Base-by-base conservation (phyloP, 331 rosid genomes). In the Acacia pycnantha region DNA sequence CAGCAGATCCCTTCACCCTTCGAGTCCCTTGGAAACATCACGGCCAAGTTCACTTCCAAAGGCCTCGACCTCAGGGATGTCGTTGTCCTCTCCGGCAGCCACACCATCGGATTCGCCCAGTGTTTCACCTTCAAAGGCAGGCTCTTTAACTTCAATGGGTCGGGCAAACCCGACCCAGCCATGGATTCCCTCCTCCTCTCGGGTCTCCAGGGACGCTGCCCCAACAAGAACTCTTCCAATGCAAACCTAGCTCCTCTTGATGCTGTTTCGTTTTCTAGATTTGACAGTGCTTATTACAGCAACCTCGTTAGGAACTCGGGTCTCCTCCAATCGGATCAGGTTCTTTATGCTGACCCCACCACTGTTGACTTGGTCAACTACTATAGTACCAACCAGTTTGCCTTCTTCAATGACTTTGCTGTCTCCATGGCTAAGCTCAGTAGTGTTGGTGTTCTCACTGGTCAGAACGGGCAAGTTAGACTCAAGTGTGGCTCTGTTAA, bases 41-140 rank as follows among this genome's bases (percentile, higher is more conserved):
- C 83, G 14, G 88, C 88, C 12, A 93, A 93, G 82, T 93, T 93
- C 82, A 72, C 86, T 46, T 79, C 92, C 13, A 93, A 93, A 85
- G 94, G 97, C 43, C 94, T 91, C 31, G 86, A 91, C 65, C 24
- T 90, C 61, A 90, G 67, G 76, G 97, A 91, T 75, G 91, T 88
- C 72, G 93, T 89, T 19, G 90, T 77, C 72, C 97, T 93, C 78
- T 93, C 97, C 84, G 97, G 96, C 50, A 91, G 65, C 44, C 97
- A 93, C 77, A 91, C 97, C 19, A 83, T 93, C 73, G 97, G 97
- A 1, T 90, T 82, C 69, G 93, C 97, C 4, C 93, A 86, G 21
- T 93, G 97, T 84, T 78, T 84, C 78, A 83, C 88, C 51, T 89
- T 93, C 89, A 87, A 88, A 82, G 5, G 79, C 8, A 91, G 97